Evolutionary conservation across 1,139 yeast genomes (phyloP).

Genomic region (Zygosaccharomyces pseudobailii): DNA sequence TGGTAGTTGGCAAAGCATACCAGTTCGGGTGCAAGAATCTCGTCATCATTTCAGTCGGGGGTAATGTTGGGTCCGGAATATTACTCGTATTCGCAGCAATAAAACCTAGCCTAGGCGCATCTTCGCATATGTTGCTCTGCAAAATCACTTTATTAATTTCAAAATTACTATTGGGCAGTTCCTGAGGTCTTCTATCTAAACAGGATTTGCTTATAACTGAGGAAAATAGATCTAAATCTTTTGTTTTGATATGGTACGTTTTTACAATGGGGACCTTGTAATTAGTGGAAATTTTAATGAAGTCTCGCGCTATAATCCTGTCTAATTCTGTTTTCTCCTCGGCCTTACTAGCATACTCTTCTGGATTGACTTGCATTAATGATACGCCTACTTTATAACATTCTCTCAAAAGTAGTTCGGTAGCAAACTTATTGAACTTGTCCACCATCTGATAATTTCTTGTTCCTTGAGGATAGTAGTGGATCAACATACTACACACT

Average conservation of each 20-base stretch:
- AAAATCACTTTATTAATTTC: constrained; percentile 33
- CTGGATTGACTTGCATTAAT: constrained; percentile 18
- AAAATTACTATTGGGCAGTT: constrained; percentile 31
- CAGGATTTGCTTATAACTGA: constrained; percentile 38
- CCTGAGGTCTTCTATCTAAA: constrained; percentile 32
- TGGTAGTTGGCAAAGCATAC: constrained; percentile 74
- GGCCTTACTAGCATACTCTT: constrained; percentile 14
- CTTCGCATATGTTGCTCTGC: constrained; percentile 34
- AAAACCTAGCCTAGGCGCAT: constrained; percentile 35
- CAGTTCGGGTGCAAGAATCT: constrained; percentile 82
- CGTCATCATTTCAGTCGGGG: constrained; percentile 63
- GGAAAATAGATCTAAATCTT: constrained; percentile 44
- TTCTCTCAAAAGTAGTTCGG: constrained; percentile 72
- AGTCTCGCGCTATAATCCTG: constrained; percentile 47
- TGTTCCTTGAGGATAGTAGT: constrained; percentile 51
- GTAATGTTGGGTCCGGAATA: constrained; percentile 58
- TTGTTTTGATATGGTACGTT: constrained; percentile 45
- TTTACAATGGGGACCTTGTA: constrained; percentile 62
- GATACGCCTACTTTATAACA: constrained; percentile 47
- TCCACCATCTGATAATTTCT: constrained; percentile 55
- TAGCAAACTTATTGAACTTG: constrained; percentile 62
- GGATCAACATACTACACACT: constrained; percentile 50
- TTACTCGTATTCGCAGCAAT: constrained; percentile 37
- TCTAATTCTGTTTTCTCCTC: constrained; percentile 30
- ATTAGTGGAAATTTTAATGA: constrained; percentile 57